Evolutionary conservation across 148 eudicot genomes (phyloP).

Genomic region (Bassia scoparia): DNA sequence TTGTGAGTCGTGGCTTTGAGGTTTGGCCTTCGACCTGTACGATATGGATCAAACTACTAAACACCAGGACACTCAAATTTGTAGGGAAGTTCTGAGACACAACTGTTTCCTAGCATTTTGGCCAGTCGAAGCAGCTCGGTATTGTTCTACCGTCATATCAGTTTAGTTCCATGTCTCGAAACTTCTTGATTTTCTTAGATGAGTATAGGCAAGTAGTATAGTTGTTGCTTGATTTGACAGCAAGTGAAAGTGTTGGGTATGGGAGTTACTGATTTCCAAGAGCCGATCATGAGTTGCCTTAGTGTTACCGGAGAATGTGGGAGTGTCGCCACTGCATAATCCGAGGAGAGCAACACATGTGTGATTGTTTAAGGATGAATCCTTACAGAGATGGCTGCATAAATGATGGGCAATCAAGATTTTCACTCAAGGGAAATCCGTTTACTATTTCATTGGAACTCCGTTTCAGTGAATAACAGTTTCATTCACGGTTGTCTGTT

Average conservation of each 20-base stretch:
- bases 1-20: background rate
- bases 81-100: constrained; percentile 30
- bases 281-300: constrained; percentile 49
- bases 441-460: constrained; percentile 41
- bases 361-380: constrained; percentile 38
- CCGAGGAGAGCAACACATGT: constrained; percentile 47
- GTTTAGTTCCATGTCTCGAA: background rate
- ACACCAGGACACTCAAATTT: background rate
- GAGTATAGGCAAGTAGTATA: background rate
- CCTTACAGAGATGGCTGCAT: constrained; percentile 38
- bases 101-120: constrained; percentile 41
- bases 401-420: constrained; percentile 39
- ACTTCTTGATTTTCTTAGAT: background rate
- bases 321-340: constrained; percentile 43
- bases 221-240: constrained; percentile 11
- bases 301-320: constrained; percentile 45
- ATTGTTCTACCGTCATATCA: background rate
- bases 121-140: constrained; percentile 53
- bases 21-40: background rate
- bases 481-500: constrained; percentile 41
- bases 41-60: background rate
- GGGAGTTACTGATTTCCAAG: constrained; percentile 34
- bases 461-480: constrained; percentile 42
- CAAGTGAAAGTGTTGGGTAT: constrained; percentile 40
- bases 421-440: constrained; percentile 35